Evolutionary conservation across 495 filamentous ascomycete genomes (phyloP), one percentile per base, ranked within the genome.

Genomic region (Bombardia bombarda): DNA sequence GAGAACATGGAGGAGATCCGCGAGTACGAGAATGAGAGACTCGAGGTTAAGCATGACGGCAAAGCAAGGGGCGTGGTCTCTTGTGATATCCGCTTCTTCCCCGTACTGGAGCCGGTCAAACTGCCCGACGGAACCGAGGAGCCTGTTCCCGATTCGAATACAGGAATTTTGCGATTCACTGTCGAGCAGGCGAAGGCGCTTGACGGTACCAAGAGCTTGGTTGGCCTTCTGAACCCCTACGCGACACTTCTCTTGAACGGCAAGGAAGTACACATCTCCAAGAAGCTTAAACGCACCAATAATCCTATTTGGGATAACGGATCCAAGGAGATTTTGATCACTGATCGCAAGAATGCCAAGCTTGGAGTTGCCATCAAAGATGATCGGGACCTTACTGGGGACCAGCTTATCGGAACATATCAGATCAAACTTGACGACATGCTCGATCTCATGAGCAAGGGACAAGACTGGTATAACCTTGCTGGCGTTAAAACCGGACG

Each of bases 181-280:
- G 74, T 99, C 31, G 87, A 93, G 58, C 90, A 95, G 66, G 89
- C 88, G 40, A 97, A 97, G 72, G 92, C 96, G 44, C 73, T 99
- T 21, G 92, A 99, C 57, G 79, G 83, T 21, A 80, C 75, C 22
- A 95, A 90, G 79, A 92, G 86, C 56, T 62, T 97, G 47, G 75
- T 96, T 46, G 92, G 90, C 17, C 74, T 80, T 45, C 79, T 98
- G 21, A 95, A 85, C 58, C 92, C 92, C 4, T 99, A 97, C 57
- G 89, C 84, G 19, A 73, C 80, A 22, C 72, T 97, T 20, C 72
- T 93, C 4, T 74, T 99, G 45, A 97, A 99, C 57, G 82, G 84
- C 20, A 94, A 89, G 64, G 82, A 90, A 50, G 76, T 97, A 12
- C 84, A 90, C 49, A 73, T 72, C 33, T 89, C 87, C 22, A 84